Conservation (phyloP, 2,329 filamentous ascomycete genomes). For the Xylariaceae sp. region DNA sequence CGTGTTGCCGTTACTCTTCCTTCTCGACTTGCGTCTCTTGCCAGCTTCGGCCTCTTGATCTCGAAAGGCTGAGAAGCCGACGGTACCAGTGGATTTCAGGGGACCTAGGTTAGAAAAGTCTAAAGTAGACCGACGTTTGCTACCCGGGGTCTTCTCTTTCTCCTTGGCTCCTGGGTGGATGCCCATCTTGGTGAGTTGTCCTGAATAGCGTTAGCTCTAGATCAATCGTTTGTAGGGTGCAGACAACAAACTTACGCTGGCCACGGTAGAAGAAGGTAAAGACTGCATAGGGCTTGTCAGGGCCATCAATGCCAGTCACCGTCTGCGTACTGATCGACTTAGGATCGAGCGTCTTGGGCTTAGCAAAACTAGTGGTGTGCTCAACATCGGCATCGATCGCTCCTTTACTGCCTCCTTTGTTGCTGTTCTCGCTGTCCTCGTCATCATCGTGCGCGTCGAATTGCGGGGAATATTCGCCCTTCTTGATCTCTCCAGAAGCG, state of each 20-base stretch:
- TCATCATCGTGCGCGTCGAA: conserved; percentile 97
- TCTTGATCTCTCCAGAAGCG: conserved; percentile 94
- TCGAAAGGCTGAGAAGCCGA: conserved; percentile 85
- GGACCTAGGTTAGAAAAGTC: conserved; percentile 84
- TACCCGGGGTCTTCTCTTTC: conserved; percentile 54
- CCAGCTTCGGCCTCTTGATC: conserved; percentile 58
- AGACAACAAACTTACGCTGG: conserved; percentile 63
- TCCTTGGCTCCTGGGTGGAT: conserved; percentile 69
- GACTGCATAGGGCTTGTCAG: conserved; percentile 90
- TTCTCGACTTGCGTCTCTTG: conserved; percentile 56
- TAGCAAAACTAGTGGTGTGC: conserved; percentile 96
- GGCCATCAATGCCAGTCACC: conserved; percentile 95
- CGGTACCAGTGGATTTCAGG: conserved; percentile 79
- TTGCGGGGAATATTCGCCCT: conserved; percentile 95
- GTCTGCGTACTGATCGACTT: conserved; percentile 98
- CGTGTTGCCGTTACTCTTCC: conserved; percentile 59
- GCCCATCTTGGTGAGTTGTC: conserved; percentile 95
- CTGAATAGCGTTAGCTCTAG: conserved; percentile 40
- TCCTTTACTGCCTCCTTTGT: conserved; percentile 51
- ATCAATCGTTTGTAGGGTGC: neutral
- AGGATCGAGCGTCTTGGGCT: conserved; percentile 91
- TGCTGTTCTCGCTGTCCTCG: conserved; percentile 56
- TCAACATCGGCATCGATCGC: conserved; percentile 79
- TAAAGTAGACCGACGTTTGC: conserved; percentile 76
- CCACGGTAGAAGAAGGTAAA: conserved; percentile 98